phyloP scores from a whole-genome alignment of 257 asterid genomes.

The Solanum neorickii region DNA sequence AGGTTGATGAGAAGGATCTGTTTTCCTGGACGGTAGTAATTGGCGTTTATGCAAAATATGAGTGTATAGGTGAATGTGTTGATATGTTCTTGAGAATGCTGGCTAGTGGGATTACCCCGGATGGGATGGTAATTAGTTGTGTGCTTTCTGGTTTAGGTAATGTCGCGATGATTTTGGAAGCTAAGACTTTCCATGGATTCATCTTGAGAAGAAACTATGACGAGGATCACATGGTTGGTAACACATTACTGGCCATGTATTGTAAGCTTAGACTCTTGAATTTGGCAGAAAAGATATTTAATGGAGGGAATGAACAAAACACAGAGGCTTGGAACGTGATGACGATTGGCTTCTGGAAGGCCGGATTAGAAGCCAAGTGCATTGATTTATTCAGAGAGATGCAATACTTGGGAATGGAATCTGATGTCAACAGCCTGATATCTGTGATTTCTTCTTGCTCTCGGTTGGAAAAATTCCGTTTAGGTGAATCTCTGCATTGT shows the following conservation, averaged over 20 bases:
- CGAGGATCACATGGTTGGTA: conserved; percentile 19
- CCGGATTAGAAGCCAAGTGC: conserved; percentile 45
- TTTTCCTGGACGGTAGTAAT: conserved; percentile 61
- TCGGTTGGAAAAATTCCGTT: conserved; percentile 23
- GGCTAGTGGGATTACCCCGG: conserved; percentile 38
- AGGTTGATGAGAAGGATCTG: conserved; percentile 45
- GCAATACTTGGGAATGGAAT: conserved; percentile 37
- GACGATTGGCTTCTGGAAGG: conserved; percentile 41
- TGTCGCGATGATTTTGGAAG: conserved; percentile 24
- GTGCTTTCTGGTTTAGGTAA: conserved; percentile 39
- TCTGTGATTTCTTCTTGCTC: conserved; percentile 60
- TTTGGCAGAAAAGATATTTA: conserved; percentile 37
- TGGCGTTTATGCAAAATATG: conserved; percentile 34
- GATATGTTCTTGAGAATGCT: conserved; percentile 38
- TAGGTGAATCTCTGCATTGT: conserved; percentile 61
- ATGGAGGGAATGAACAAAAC: conserved; percentile 16
- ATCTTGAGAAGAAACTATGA: conserved; percentile 40
- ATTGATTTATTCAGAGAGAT: conserved; percentile 44
- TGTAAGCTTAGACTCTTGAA: conserved; percentile 40
- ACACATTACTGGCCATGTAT: conserved; percentile 60
- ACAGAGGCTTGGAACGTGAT: conserved; percentile 53
- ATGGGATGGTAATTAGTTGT: conserved; percentile 55
- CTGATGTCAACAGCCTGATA: conserved; percentile 29
- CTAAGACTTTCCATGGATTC: conserved; percentile 64
- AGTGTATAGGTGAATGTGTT: conserved; percentile 24